Evolutionary conservation across 2,329 filamentous ascomycete species (phyloP).

Genomic region (Sarocladiaceae sp.): DNA sequence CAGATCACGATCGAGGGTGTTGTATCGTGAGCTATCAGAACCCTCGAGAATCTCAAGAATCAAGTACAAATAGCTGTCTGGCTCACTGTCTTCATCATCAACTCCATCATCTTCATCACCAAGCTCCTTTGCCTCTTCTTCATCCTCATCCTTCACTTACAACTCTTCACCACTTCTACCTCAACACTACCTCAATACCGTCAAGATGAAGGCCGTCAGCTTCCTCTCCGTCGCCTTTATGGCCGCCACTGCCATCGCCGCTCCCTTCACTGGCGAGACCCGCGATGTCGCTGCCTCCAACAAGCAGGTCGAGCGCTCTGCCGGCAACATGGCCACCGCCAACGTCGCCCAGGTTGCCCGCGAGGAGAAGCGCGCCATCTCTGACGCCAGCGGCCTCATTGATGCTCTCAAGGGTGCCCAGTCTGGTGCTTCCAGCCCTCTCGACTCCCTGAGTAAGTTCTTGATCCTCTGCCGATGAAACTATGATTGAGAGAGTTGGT

Average conservation of each 20-base stretch:
- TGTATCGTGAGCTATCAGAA: too few species aligned
- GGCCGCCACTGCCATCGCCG: slow-evolving; percentile 12
- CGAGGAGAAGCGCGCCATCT: slow-evolving; percentile 1
- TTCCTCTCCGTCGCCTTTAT: slow-evolving; percentile 12
- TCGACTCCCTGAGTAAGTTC: slow-evolving; percentile 5
- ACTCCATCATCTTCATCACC: too few species aligned
- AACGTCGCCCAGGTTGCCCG: slow-evolving; percentile 6
- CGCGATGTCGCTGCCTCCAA: slow-evolving; percentile 1
- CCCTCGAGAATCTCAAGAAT: too few species aligned
- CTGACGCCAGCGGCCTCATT: slow-evolving; percentile 6
- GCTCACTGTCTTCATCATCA: too few species aligned
- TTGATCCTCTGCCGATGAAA: not conserved
- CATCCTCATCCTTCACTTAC: not conserved
- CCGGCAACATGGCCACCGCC: slow-evolving; percentile 9
- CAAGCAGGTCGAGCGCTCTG: slow-evolving; percentile 9
- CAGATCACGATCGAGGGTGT: too few species aligned
- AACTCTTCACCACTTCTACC: not conserved
- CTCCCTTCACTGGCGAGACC: slow-evolving; percentile 11
- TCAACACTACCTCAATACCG: not conserved
- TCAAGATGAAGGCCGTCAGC: slow-evolving; percentile 12
- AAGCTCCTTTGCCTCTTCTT: not conserved
- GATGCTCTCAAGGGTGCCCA: slow-evolving; percentile 1
- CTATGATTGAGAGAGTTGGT: not conserved
- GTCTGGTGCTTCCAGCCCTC: not conserved
- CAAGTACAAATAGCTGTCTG: not conserved